Conservation (phyloP, 176 grass and related monocot species). For the Cocos nucifera region DNA sequence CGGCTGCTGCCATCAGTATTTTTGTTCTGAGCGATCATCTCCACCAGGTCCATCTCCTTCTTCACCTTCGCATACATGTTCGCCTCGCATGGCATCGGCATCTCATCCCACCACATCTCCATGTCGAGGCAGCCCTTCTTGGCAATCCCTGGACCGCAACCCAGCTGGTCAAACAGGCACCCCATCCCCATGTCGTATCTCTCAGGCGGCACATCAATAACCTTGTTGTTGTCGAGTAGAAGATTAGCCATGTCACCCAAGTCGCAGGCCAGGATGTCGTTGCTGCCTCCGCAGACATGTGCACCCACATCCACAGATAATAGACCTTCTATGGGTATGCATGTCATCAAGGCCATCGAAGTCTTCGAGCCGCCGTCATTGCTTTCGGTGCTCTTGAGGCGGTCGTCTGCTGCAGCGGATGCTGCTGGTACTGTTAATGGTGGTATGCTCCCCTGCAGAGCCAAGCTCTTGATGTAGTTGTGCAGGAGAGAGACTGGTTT, state of each 20-base stretch:
- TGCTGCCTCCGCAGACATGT: not conserved
- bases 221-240: conserved; percentile 32
- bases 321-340: not conserved
- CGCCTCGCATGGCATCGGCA: not conserved
- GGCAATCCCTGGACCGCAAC: not conserved
- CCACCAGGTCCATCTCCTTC: conserved; percentile 54
- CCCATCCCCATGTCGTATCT: not conserved
- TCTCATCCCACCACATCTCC: conserved; percentile 43
- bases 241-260: conserved; percentile 31
- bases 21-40: conserved; percentile 30
- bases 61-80: conserved; percentile 34
- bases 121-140: conserved; percentile 15
- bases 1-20: not conserved
- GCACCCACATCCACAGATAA: not conserved
- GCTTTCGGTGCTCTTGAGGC: not conserved
- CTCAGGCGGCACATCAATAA: not conserved
- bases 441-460: conserved; percentile 15
- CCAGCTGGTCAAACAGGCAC: conserved; percentile 13
- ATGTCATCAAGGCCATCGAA: conserved; percentile 3
- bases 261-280: conserved; percentile 30
- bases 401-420: not conserved
- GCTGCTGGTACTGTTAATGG: conserved; percentile 7
- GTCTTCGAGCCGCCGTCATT: not conserved
- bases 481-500: conserved; percentile 59
- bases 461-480: conserved; percentile 76